Evolutionary conservation across 2,329 filamentous ascomycete genomes (phyloP).

Genomic region (Colletotrichum sp.): DNA sequence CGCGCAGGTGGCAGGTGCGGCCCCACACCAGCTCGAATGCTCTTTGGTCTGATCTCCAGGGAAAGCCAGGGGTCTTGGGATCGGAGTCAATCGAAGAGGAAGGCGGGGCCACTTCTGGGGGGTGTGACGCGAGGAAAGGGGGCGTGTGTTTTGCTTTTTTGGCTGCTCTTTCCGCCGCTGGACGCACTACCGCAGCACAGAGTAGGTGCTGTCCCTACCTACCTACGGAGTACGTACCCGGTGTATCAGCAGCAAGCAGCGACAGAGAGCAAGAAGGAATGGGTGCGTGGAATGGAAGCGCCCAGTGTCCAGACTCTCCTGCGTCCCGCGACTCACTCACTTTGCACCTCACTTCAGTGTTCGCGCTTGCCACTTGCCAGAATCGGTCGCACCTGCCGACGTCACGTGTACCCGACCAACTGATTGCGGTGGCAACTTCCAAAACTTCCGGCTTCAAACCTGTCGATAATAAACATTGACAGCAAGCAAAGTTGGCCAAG

Average conservation of each 20-base stretch:
- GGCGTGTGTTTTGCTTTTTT: background rate
- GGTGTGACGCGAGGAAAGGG: background rate
- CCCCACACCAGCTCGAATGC: slow-evolving; percentile 30
- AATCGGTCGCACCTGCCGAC: too few relatives aligned
- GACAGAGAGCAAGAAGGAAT: background rate
- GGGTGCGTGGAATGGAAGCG: background rate
- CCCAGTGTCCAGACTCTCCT: too few relatives aligned
- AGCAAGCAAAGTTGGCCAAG: background rate
- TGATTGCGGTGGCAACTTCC: background rate
- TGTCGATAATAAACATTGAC: too few relatives aligned
- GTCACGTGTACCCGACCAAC: background rate
- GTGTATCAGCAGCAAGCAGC: background rate
- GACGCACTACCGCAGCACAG: background rate
- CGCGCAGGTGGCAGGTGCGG: slow-evolving; percentile 19
- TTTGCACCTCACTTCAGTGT: too few relatives aligned
- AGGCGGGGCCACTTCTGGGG: background rate
- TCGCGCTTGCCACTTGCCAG: too few relatives aligned
- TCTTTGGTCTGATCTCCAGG: slow-evolving; percentile 39
- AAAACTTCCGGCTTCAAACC: background rate
- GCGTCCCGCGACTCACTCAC: too few relatives aligned
- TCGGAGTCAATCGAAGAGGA: slow-evolving; percentile 18
- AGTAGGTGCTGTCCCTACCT: too few relatives aligned
- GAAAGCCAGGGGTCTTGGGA: slow-evolving; percentile 22
- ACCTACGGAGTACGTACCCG: background rate
- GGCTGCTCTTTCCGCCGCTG: background rate